Base-by-base conservation (phyloP, 768 basidiomycete species). In the Leucosporidium scottii region DNA sequence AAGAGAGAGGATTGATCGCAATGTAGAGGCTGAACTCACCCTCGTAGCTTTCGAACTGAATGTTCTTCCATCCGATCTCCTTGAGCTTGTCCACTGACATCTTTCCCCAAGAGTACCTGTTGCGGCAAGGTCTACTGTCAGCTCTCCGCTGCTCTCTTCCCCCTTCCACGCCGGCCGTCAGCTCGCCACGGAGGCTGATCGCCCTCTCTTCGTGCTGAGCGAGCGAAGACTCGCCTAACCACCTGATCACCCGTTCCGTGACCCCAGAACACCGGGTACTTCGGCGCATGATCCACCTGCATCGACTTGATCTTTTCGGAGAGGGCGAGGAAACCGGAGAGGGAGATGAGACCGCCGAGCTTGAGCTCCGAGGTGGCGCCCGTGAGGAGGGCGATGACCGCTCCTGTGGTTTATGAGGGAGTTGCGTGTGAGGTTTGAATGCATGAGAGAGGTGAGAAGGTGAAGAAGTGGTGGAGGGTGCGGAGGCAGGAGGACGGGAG, bases 251-350 rank as follows among this genome's bases (percentile, higher is more conserved):
- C 81, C 9, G 81, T 83, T 28, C 92, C 92, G 70, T 92, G 89
- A 18, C 88, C 93, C 85, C 89, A 89, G 79, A 94, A 93, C 10
- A 93, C 82, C 1, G 91, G 89, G 27, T 85, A 82, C 5, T 83
- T 82, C 55, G 82, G 79, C 23, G 86, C 85, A 72, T 86, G 81
- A 15, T 82, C 79, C 21, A 84, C 83, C 54, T 82, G 77, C 82
- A 89, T 85, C 60, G 82, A 79, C 77, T 86, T 84, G 74, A 93
- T 83, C 74, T 85, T 72, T 48, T 61, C 62, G n/a, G 67, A 59
- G 65, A 72, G 62, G 17, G 88, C 87, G 58, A 92, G 77, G 47
- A 60, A 72, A 0, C 71, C 71, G 0, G 62, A 64, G 18, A 72
- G 57, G 47, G 62, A 68, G 15, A 50, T 58, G 12, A 69, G 12